Evolutionary conservation across 768 basidiomycete species (phyloP).

Genomic region (Mycena filopes): DNA sequence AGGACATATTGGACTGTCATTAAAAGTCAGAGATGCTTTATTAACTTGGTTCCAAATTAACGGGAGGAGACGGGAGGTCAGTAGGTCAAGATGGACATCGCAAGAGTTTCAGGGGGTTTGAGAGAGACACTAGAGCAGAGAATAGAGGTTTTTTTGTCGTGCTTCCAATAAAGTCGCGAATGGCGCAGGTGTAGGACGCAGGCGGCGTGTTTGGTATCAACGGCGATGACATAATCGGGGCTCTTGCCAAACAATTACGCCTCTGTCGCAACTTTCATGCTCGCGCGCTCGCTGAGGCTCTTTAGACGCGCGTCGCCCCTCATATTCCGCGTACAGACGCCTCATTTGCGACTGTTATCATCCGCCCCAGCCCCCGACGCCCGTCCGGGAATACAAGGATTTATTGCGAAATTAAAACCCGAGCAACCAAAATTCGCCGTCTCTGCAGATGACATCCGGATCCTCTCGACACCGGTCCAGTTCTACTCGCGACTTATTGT

Average conservation of each 20-base stretch:
- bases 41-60: conserved; percentile 19
- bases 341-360: not conserved
- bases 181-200: too few relatives aligned
- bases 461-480: conserved; percentile 66
- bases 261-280: conserved; percentile 2
- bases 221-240: not conserved
- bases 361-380: conserved; percentile 26
- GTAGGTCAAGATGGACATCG: too few relatives aligned
- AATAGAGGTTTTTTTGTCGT: too few relatives aligned
- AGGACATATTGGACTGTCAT: not conserved
- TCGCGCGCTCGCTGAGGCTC: conserved; percentile 11
- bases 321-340: not conserved
- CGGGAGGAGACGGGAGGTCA: not conserved
- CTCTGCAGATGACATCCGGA: conserved; percentile 56
- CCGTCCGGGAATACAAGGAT: conserved; percentile 43
- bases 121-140: too few relatives aligned
- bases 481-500: conserved; percentile 68
- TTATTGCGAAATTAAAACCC: conserved; percentile 39
- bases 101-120: too few relatives aligned
- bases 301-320: conserved; percentile 6
- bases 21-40: conserved; percentile 12
- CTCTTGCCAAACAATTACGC: not conserved
- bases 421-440: conserved; percentile 62
- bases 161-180: too few relatives aligned
- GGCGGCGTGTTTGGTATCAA: too few relatives aligned